Conservation (phyloP, 352 stramenopile genomes). For the Globisporangium megalacanthum region DNA sequence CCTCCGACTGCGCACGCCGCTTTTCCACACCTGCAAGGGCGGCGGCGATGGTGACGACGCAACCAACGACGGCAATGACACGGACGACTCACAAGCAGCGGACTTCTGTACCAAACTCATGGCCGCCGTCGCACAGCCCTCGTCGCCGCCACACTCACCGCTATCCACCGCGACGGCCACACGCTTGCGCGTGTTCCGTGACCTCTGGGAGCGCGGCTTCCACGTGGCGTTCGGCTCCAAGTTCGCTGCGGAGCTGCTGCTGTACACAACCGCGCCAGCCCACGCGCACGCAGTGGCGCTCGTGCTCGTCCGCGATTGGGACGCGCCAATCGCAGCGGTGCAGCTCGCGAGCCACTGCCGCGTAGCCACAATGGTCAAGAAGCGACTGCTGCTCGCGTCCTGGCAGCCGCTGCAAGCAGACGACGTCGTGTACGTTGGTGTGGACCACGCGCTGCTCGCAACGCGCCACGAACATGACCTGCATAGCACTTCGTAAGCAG, state of each 20-base stretch:
- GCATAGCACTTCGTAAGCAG: neutral
- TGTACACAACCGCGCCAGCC: slow-evolving; percentile 51
- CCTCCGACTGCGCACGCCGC: neutral
- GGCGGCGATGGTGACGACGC: neutral
- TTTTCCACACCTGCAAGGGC: neutral
- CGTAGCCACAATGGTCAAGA: slow-evolving; percentile 74
- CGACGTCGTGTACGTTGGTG: slow-evolving; percentile 45
- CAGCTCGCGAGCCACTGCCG: slow-evolving; percentile 61
- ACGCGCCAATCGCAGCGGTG: slow-evolving; percentile 34
- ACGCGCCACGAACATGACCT: slow-evolving; percentile 21
- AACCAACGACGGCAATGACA: too few relatives aligned
- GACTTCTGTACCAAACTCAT: too few relatives aligned
- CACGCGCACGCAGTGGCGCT: slow-evolving; percentile 40
- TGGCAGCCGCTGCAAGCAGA: neutral
- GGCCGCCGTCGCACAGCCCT: too few relatives aligned
- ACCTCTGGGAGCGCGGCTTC: slow-evolving; percentile 64
- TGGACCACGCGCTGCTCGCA: slow-evolving; percentile 55
- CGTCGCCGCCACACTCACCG: too few relatives aligned
- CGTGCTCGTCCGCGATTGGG: slow-evolving; percentile 44
- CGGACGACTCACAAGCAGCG: neutral
- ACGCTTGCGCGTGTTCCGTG: slow-evolving; percentile 45
- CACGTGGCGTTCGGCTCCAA: slow-evolving; percentile 72
- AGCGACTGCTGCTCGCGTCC: slow-evolving; percentile 49
- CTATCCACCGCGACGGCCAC: slow-evolving; percentile 4
- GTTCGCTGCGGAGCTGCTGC: slow-evolving; percentile 77